Base-by-base conservation (phyloP, 495 filamentous ascomycete species). In the Penicillium soppii region DNA sequence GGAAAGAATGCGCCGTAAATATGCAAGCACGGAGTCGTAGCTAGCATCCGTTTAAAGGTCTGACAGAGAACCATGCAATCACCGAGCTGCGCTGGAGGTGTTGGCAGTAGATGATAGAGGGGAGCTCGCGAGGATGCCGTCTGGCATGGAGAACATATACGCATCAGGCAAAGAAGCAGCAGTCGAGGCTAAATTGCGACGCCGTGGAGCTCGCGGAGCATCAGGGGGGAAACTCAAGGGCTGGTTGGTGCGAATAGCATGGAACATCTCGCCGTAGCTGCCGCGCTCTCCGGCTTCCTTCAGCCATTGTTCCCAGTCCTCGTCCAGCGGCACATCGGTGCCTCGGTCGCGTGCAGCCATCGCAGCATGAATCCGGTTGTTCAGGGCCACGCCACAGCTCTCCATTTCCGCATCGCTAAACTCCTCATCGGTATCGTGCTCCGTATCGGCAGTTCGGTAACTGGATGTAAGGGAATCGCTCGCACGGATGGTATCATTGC, bases 281-380 rank as follows among this genome's bases (percentile, higher is more conserved):
- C 77, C 79, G 25, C 79, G 68, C 53, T 92, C 90, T 26, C 85
- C 82, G 38, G 84, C 84, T 57, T 90, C 88, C 65, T 91, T 92
- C 29, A 94, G 66, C 86, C 87, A 94, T 67, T 90, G 87, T 66
- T 94, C 89, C 84, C 84, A 92, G 51, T 88, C 86, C 47, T 87
- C 83, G 58, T 95, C 88, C 29, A 90, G 75, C 17, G 82, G 81
- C 27, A 84, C 79, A 67, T 81, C 54, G 65, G 73, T 75, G 70
- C 86, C 61, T 78, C 85, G 51, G 73, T 84, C 71, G 73, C 86
- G 59, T 69, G 84, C 71, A 61, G 74, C 86, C 36, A 83, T 87
- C 21, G 85, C 83, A 38, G 82, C 83, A 40, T 85, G 69, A n/a
- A 94, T 80, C 25, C 82, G 82, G 61, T 87, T 76, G 56, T 92